Evolutionary conservation across 2,329 filamentous ascomycete genomes (phyloP), one percentile per base, ranked within the genome.

Genomic region (Monosporascus ibericus): DNA sequence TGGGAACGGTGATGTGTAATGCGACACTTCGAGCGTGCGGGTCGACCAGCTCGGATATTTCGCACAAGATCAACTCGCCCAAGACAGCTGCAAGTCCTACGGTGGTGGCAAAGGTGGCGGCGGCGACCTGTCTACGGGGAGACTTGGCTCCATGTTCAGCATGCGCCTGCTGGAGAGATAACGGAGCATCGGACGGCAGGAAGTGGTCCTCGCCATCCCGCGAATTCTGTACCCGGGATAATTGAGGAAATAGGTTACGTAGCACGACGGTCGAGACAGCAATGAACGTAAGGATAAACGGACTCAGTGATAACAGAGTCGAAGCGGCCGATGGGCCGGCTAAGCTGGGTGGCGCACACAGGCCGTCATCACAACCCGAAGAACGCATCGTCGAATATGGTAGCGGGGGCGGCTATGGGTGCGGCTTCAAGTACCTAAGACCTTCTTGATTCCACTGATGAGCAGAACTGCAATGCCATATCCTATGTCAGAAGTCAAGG

Each of bases 11-110:
- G 30, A 86, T 70, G 52, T 82, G 78, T 59, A 95, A 75, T 22
- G 86, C 88, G 27, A 87, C 65, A 22, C 79, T 80, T 54, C 90
- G 78, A 14, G 88, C 88, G 34, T 75, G 74, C 6, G 84, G 78
- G 57, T 86, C 80, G n/a, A 90, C 78, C 5, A 87, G 77, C 63
- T 90, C 88, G 25, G 88, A 84, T 44, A 95, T 89, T 70, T 95
- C 90, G 61, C 88, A 90, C 8, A 95, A 78, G 46, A 95, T 88
- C 59, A 95, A 72, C 69, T 92, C 86, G 3, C 85, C 89, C 46
- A 95, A 75, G 1, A 92, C 88, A 38, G 86, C 80, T 6, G 90
- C 87, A 8, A 95, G 77, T 1, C 84, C 89, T 37, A 94, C 81
- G 9, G 88, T 95, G 1, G 83, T 79, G 6, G 88, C 85, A 68